Evolutionary conservation across 179 eudicot genomes (phyloP).

Genomic region (Heliamphora pulchella): DNA sequence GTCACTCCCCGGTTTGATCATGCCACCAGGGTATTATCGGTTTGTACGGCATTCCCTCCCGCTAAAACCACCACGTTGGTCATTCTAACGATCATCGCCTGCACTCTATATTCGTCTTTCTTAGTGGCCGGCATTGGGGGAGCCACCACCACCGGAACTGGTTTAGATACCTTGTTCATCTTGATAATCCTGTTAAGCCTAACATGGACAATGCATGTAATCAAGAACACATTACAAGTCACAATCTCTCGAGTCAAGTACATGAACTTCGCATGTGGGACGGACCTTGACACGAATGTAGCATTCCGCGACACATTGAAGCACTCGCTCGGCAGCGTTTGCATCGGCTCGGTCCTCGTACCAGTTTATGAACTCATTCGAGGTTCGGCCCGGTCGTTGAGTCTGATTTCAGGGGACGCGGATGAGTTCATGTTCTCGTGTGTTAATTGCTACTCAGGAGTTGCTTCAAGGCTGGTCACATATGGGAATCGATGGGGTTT

Average conservation of each 20-base stretch:
- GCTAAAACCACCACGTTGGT: slow-evolving; percentile 18
- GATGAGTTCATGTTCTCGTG: slow-evolving; percentile 78
- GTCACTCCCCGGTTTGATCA: slow-evolving; percentile 39
- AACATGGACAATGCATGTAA: slow-evolving; percentile 55
- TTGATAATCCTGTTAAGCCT: slow-evolving; percentile 43
- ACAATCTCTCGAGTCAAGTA: slow-evolving; percentile 39
- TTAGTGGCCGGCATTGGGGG: slow-evolving; percentile 56
- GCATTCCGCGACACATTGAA: slow-evolving; percentile 19
- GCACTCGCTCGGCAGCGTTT: slow-evolving; percentile 33
- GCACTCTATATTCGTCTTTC: slow-evolving; percentile 29
- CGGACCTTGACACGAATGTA: slow-evolving; percentile 15
- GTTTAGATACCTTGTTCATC: slow-evolving; percentile 27
- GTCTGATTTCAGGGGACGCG: slow-evolving; percentile 42
- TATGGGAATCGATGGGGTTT: slow-evolving; percentile 71
- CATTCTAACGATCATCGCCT: slow-evolving; percentile 8
- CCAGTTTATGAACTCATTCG: slow-evolving; percentile 36
- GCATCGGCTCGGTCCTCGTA: slow-evolving; percentile 41
- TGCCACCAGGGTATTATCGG: slow-evolving; percentile 28
- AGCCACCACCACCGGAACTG: slow-evolving; percentile 29
- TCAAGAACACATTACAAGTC: slow-evolving; percentile 48
- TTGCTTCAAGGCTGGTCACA: slow-evolving; percentile 37
- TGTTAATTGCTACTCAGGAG: slow-evolving; percentile 39
- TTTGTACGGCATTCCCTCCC: slow-evolving; percentile 27
- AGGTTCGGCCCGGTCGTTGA: slow-evolving; percentile 38
- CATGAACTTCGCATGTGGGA: slow-evolving; percentile 32